Percentiles rank a stretch among this genome's conserved stretches.
Evolutionary conservation across 495 filamentous ascomycete genomes (phyloP).

Genomic region (Terfezia claveryi): DNA sequence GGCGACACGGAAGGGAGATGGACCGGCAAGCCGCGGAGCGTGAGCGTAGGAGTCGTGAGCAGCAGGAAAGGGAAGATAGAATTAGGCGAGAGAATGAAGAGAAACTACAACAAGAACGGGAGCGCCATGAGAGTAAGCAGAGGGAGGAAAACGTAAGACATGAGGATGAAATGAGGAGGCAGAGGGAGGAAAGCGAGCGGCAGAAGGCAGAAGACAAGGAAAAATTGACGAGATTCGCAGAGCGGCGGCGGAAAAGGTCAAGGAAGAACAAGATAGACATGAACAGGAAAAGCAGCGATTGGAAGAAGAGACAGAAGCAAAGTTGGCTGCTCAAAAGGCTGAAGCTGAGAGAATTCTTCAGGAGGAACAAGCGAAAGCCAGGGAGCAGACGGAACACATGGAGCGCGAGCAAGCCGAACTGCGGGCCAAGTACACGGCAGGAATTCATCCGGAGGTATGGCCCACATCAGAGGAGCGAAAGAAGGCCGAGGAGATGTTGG

Average conservation of each 20-base stretch:
- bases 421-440: too few species aligned
- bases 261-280: not conserved
- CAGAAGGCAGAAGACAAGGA: not conserved
- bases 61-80: too few species aligned
- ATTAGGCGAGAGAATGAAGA: not conserved
- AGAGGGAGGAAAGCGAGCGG: not conserved
- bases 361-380: not conserved
- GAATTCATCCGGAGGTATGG: too few species aligned
- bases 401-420: too few species aligned
- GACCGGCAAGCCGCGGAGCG: too few species aligned
- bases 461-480: too few species aligned
- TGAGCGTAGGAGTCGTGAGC: too few species aligned
- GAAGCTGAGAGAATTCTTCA: not conserved
- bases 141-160: not conserved
- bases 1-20: too few species aligned
- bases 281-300: not conserved
- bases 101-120: not conserved
- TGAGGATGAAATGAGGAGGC: not conserved
- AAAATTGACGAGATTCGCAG: not conserved
- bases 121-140: not conserved
- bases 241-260: not conserved
- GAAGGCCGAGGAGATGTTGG: not conserved
- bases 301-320: not conserved
- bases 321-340: not conserved
- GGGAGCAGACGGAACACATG: too few species aligned